Evolutionary conservation across 208 protist genomes (phyloP).

Genomic region (Crithidia sp.): DNA sequence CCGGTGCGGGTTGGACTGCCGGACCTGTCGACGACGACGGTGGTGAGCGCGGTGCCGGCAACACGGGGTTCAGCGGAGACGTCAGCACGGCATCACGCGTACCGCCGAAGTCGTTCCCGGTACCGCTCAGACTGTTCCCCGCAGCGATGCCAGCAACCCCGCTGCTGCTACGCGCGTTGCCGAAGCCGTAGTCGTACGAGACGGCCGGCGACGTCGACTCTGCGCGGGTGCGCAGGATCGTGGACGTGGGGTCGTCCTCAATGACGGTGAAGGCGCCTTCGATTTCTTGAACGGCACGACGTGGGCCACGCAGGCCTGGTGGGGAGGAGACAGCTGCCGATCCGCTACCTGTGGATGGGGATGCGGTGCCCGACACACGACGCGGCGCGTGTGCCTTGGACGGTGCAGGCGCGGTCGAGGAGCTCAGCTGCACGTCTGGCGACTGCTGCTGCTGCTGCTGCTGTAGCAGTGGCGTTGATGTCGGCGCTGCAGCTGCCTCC

Average conservation of each 20-base stretch:
- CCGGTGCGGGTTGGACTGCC: slow-evolving; percentile 12
- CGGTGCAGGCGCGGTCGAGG: neutral
- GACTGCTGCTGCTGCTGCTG: slow-evolving; percentile 1
- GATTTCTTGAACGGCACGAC: slow-evolving; percentile 29
- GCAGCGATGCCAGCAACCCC: neutral
- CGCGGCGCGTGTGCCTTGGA: slow-evolving; percentile 2
- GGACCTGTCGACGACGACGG: neutral
- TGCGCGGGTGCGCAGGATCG: neutral
- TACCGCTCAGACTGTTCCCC: neutral
- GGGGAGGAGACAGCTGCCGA: neutral
- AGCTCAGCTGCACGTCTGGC: slow-evolving; percentile 1
- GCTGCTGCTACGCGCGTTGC: neutral
- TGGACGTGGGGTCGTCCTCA: slow-evolving; percentile 20
- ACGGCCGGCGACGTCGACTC: neutral
- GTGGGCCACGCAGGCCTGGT: neutral
- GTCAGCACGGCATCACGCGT: slow-evolving; percentile 1
- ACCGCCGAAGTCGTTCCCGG: neutral
- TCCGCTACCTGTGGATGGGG: neutral
- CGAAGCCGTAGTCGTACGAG: slow-evolving; percentile 17
- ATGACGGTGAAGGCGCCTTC: slow-evolving; percentile 30
- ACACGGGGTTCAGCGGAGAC: neutral
- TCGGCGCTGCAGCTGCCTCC: neutral
- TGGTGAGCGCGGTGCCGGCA: neutral
- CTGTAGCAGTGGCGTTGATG: neutral
- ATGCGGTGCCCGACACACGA: neutral